Evolutionary conservation across 2,329 filamentous ascomycete species (phyloP).

Genomic region (Verticillium zaregamsianum): DNA sequence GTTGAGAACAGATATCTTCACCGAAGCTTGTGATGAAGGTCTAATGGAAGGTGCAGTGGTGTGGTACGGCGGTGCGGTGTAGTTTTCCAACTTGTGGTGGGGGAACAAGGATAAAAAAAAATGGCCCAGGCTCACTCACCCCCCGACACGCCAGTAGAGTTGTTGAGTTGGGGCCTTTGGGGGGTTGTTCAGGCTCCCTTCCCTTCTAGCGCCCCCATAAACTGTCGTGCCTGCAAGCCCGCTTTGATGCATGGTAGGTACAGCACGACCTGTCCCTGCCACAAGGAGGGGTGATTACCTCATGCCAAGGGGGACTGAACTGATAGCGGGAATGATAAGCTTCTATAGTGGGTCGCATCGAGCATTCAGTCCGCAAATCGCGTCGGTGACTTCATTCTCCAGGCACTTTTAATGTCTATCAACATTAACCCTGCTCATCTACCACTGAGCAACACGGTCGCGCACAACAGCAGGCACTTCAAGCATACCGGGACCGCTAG

Average conservation of each 20-base stretch:
- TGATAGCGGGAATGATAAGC: neutral
- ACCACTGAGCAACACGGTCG: neutral
- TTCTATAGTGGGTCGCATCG: neutral
- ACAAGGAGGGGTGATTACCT: neutral
- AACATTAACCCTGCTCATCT: neutral
- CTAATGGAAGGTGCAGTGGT: constrained; percentile 7
- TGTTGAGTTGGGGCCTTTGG: constrained; percentile 2
- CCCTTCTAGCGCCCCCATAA: neutral
- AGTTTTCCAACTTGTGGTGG: constrained; percentile 13
- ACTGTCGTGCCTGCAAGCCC: neutral
- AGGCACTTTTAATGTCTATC: neutral
- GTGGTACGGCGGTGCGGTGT: constrained; percentile 3
- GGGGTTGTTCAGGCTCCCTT: neutral
- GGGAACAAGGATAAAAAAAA: constrained; percentile 9
- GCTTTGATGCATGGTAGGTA: neutral
- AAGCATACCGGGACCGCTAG: neutral
- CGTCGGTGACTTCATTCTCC: neutral
- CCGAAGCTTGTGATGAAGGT: neutral
- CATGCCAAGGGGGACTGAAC: neutral
- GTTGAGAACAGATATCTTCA: constrained; percentile 5
- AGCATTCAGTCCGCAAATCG: neutral
- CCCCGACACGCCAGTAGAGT: constrained; percentile 6
- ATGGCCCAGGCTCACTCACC: constrained; percentile 8
- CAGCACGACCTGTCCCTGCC: neutral
- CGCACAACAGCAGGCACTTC: neutral